phyloP scores from a whole-genome alignment of 106 monocot species.

The Platanthera zijinensis region DNA sequence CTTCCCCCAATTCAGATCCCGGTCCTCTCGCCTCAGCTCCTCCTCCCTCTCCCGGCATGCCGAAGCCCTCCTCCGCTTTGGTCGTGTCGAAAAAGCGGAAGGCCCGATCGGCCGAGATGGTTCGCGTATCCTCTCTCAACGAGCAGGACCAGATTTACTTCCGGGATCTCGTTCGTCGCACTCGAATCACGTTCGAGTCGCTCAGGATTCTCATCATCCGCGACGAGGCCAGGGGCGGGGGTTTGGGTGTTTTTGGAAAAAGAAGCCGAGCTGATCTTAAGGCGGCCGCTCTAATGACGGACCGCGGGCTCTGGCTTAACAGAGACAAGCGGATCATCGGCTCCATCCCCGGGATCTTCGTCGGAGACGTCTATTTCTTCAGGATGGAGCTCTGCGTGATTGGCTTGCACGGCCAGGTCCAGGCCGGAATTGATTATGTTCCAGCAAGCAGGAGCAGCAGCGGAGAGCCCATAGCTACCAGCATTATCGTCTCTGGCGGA shows the following conservation, averaged over 20 bases:
- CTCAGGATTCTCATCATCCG: constrained; percentile 44
- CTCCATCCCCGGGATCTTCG: constrained; percentile 63
- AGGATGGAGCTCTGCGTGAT: constrained; percentile 86
- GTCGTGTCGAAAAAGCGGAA: constrained; percentile 37
- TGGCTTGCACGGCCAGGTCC: constrained; percentile 88
- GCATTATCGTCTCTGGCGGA: constrained; percentile 69
- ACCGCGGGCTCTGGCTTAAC: constrained; percentile 66
- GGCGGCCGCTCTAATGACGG: constrained; percentile 62
- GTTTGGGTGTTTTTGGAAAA: constrained; percentile 13
- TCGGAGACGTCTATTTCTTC: constrained; percentile 89
- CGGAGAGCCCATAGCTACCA: constrained; percentile 64
- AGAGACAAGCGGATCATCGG: constrained; percentile 82
- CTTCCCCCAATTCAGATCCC: neutral
- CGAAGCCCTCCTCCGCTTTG: constrained; percentile 6
- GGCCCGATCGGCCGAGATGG: constrained; percentile 63
- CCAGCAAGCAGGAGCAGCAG: constrained; percentile 18
- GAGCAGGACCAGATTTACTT: constrained; percentile 47
- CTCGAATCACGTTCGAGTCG: constrained; percentile 63
- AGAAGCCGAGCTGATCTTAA: constrained; percentile 43
- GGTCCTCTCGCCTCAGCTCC: constrained; percentile 12
- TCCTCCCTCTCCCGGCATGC: neutral
- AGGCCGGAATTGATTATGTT: constrained; percentile 82
- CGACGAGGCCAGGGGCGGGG: constrained; percentile 25
- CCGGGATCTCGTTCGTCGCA: constrained; percentile 51
- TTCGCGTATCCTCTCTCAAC: constrained; percentile 47